Base-by-base conservation (phyloP, 345 rosid genomes). In the Citrus medica region DNA sequence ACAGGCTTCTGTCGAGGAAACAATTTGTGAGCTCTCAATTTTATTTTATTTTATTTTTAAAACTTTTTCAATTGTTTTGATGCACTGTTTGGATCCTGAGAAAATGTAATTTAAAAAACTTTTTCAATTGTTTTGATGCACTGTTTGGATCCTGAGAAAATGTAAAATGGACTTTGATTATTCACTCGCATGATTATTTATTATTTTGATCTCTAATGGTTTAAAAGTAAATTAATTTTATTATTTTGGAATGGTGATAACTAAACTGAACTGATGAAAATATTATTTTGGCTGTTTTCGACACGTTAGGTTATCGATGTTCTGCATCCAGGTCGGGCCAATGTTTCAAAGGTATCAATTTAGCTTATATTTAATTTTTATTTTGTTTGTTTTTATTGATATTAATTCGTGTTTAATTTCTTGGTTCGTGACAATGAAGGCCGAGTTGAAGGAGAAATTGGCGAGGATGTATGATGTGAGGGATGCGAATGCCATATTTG, bases 321-420 rank as follows among this genome's bases (percentile, higher is more conserved):
- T 67, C 87, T 92, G 69, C 97, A 92, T 81, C 97, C 94, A 12
- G 97, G 94, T 5, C 83, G 90, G 60, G 74, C 94, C 69, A 90
- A 89, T 88, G 94, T 92, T 62, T 86, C 94, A 59, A 92, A 90
- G 97, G 93, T 90, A 60, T 24, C 9, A 25, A 4, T 58, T 4
- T 56, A 33, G 4, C 27, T 33, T 33, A 27, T 16, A 9, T 72
- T 32, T 30, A 60, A 10, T 3, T 51, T 16, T 2, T 73, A 46
- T 46, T 3, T 7, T 67, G 10, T 38, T 14, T 21, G 40, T 30
- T 9, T 30, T 9, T 33, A 6, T 4, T 12, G 14, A 24, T 37
- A 5, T 28, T 4, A 14, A 59, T 3, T 24, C n/a, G 76, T 59
- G 22, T 35, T 59, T 74, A 40, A 74, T 38, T 61, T 74, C 9